Percentiles rank a stretch among this genome's conserved stretches.
These are phyloP conservation scores for Neurospora sp. DNA, from an alignment of 495 filamentous ascomycete genomes.

Conservation along the genomic window DNA sequence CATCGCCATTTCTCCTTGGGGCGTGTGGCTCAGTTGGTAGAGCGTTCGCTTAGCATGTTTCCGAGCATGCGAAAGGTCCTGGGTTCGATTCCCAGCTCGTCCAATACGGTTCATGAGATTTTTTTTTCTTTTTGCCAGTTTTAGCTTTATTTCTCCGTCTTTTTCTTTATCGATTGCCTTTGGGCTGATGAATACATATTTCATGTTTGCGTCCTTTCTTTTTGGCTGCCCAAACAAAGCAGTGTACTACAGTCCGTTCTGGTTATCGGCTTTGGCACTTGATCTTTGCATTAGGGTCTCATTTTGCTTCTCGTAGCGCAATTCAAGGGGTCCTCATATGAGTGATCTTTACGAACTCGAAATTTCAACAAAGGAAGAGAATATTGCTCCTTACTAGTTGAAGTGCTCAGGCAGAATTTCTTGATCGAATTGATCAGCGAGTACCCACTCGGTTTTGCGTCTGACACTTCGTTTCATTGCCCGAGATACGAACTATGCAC, in stretches of 20 bases:
- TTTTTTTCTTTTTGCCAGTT: not conserved
- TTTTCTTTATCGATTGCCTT: not conserved
- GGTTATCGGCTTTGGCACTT: not conserved
- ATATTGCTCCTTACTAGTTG: not conserved
- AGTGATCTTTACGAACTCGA: not conserved
- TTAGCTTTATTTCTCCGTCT: not conserved
- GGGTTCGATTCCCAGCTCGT: not conserved
- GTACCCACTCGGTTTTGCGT: not conserved
- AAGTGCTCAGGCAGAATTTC: not conserved
- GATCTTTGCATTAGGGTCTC: not conserved
- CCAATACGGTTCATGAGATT: not conserved
- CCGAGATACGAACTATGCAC: not conserved
- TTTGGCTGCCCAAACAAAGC: too few relatives aligned
- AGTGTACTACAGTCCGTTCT: not conserved
- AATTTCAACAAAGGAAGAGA: too few relatives aligned
- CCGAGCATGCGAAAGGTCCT: not conserved
- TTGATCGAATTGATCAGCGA: not conserved
- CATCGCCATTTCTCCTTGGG: not conserved
- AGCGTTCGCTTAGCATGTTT: not conserved
- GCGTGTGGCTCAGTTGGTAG: not conserved
- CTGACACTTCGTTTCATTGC: not conserved
- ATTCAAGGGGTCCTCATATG: not conserved
- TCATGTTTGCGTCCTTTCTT: not conserved
- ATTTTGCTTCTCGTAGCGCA: not conserved
- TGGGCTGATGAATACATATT: not conserved